Percentiles rank a stretch among this genome's conserved stretches.
These are phyloP conservation scores for Lactarius pseudohatsudake DNA, from an alignment of 768 basidiomycete genomes.

Conservation along the genomic window DNA sequence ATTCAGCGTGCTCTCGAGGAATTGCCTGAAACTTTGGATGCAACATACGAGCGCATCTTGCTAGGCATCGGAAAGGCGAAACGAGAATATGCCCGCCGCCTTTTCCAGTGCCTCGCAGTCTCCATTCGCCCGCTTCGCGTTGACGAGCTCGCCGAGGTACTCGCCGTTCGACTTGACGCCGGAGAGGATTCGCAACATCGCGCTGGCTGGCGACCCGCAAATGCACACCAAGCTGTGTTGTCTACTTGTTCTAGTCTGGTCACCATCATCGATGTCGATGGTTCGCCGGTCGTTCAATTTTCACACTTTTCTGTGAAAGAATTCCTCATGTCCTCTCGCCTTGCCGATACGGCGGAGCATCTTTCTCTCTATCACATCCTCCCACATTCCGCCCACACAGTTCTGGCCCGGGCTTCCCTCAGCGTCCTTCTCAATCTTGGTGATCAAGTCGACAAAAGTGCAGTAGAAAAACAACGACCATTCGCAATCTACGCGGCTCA, in stretches of 20 bases:
- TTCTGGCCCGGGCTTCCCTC: background rate
- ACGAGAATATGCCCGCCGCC: constrained; percentile 3
- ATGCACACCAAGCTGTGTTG: constrained; percentile 9
- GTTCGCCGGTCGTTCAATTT: constrained; percentile 5
- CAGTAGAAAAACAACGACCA: background rate
- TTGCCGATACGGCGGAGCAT: background rate
- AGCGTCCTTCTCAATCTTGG: constrained; percentile 6
- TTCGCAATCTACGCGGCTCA: constrained; percentile 12
- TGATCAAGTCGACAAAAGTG: background rate
- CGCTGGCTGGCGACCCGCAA: background rate
- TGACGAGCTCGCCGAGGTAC: constrained; percentile 8
- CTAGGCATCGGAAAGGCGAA: constrained; percentile 1
- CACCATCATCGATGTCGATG: background rate
- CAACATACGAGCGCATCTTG: background rate
- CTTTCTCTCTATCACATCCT: constrained; percentile 1
- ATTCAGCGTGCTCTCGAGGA: background rate
- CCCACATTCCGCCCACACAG: background rate
- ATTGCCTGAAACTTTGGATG: constrained; percentile 1
- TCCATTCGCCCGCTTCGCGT: constrained; percentile 15
- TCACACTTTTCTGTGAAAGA: constrained; percentile 15
- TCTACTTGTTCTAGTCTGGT: constrained; percentile 17
- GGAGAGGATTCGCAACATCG: background rate
- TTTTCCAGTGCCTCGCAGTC: constrained; percentile 2
- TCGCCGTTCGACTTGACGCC: background rate
- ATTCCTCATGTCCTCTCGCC: constrained; percentile 12